phyloP scores from a whole-genome alignment of 164 flowering plant species.

The Aristolochia fimbriata region DNA sequence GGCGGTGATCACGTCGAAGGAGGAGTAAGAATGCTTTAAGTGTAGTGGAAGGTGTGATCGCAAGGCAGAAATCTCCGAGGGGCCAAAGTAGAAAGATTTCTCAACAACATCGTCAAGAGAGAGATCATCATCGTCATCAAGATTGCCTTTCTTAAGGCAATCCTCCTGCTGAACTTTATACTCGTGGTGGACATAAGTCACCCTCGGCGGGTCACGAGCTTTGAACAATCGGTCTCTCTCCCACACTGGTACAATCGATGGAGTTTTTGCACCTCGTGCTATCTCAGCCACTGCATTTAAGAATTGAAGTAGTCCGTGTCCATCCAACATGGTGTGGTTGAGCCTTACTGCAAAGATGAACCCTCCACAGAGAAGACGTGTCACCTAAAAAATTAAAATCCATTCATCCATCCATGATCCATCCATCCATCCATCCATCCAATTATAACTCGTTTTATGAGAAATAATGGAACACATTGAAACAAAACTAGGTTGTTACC shows the following conservation, averaged over 20 bases:
- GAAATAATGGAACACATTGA: too few species aligned
- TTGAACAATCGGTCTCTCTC: constrained; percentile 10
- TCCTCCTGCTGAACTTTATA: too few species aligned
- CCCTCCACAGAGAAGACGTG: constrained; percentile 37
- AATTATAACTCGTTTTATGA: too few species aligned
- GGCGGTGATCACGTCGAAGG: constrained; percentile 23
- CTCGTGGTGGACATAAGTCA: constrained; percentile 17
- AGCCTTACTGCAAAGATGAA: constrained; percentile 21
- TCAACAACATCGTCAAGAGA: constrained; percentile 2
- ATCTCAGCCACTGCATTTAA: constrained; percentile 19
- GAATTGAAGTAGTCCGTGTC: constrained; percentile 19
- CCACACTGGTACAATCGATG: constrained; percentile 26
- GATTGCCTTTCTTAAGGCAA: too few species aligned
- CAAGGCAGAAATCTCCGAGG: constrained; percentile 7
- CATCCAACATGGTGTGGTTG: constrained; percentile 35
- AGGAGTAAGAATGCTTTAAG: constrained; percentile 6
- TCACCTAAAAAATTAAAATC: too few species aligned
- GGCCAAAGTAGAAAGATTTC: constrained; percentile 20
- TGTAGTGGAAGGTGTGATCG: constrained; percentile 10
- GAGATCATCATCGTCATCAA: not conserved
- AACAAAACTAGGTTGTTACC: not conserved
- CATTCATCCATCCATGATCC: too few species aligned
- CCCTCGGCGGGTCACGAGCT: constrained; percentile 18
- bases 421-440: too few species aligned
- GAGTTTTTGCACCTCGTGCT: constrained; percentile 18